phyloP scores from a whole-genome alignment of 345 rosid species.

The Viola odorata region DNA sequence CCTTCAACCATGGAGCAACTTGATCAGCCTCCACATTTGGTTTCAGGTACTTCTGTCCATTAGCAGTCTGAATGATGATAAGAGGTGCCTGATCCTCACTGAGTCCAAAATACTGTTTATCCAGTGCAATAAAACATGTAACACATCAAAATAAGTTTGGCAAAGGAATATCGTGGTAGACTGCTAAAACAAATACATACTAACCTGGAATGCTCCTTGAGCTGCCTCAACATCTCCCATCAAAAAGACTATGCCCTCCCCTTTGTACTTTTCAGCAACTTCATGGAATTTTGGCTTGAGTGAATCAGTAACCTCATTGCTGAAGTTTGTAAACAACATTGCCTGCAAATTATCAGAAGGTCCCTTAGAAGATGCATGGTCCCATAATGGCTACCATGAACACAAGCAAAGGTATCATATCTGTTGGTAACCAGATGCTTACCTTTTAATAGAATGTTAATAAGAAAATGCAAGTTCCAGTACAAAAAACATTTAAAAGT shows the following conservation, averaged over 20 bases:
- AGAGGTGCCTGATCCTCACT: constrained; percentile 80
- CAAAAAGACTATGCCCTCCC: constrained; percentile 63
- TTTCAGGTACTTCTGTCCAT: constrained; percentile 75
- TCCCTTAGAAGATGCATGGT: background rate
- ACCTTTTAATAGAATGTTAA: too few species aligned
- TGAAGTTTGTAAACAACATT: constrained; percentile 79
- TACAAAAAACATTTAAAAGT: too few species aligned
- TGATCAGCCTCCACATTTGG: constrained; percentile 56
- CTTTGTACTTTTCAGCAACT: constrained; percentile 68
- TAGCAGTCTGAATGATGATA: constrained; percentile 55
- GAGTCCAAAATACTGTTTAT: constrained; percentile 84
- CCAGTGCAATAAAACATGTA: background rate
- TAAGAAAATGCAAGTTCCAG: too few species aligned
- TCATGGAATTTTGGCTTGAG: constrained; percentile 58
- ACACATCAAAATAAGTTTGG: constrained; percentile 8
- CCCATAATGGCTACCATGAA: background rate
- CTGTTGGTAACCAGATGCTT: background rate
- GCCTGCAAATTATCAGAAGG: constrained; percentile 39
- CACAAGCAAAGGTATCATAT: background rate
- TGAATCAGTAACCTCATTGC: constrained; percentile 48
- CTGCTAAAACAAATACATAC: constrained; percentile 9
- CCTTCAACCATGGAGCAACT: constrained; percentile 80
- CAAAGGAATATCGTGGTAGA: constrained; percentile 3
- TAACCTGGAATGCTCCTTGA: constrained; percentile 86
- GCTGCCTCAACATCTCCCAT: constrained; percentile 82